Evolutionary conservation across 2,329 filamentous ascomycete genomes (phyloP).

Genomic region (Ampelomyces quisqualis): DNA sequence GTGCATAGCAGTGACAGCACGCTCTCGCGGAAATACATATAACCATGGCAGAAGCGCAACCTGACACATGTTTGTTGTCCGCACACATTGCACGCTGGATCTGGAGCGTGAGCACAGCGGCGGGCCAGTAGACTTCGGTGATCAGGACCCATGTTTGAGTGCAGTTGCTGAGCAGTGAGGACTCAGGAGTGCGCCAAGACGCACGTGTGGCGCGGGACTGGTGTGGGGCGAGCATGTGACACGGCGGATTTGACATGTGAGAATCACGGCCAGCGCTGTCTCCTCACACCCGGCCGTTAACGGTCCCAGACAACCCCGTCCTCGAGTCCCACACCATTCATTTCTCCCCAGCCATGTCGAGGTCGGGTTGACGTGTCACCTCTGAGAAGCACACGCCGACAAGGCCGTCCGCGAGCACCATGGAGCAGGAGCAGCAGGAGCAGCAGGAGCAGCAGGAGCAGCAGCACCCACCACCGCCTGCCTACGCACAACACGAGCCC

Average conservation of each 20-base stretch:
- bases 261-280: slow-evolving; percentile 18
- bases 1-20: too few relatives aligned
- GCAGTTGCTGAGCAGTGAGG: too few relatives aligned
- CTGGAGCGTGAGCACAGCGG: too few relatives aligned
- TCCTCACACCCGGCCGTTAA: too few relatives aligned
- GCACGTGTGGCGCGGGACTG: slow-evolving; percentile 15
- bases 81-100: too few relatives aligned
- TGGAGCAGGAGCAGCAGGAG: slow-evolving; percentile 4
- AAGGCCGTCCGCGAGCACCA: neutral
- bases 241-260: slow-evolving; percentile 24
- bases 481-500: slow-evolving; percentile 47
- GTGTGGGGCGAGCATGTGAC: slow-evolving; percentile 24
- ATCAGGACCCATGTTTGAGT: too few relatives aligned
- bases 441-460: slow-evolving; percentile 37
- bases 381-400: slow-evolving; percentile 7
- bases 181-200: slow-evolving; percentile 18
- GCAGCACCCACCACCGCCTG: slow-evolving; percentile 47
- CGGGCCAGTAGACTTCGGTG: too few relatives aligned
- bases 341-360: slow-evolving; percentile 3
- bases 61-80: too few relatives aligned
- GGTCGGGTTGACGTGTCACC: slow-evolving; percentile 5
- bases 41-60: too few relatives aligned
- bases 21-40: too few relatives aligned
- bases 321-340: slow-evolving; percentile 3
- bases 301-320: too few relatives aligned